Evolutionary conservation across 495 filamentous ascomycete species (phyloP), one percentile per base, ranked within the genome.

Genomic region (Penicillium waksmanii): DNA sequence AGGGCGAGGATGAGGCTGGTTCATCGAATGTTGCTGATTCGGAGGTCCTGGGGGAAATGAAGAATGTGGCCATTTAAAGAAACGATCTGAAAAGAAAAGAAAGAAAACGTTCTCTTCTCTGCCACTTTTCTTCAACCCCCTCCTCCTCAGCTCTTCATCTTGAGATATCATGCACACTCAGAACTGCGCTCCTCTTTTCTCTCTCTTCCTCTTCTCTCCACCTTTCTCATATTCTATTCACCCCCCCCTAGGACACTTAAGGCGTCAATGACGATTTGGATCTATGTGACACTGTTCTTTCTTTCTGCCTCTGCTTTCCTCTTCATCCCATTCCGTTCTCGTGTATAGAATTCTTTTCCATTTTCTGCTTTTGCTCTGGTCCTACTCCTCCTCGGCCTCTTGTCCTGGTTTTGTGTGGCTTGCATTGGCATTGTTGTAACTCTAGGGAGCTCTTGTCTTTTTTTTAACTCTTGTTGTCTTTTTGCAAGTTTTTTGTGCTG

Each of bases 61-160:
- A 84, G 68, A 84, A 79, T 64, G 80, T 84, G 59, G 78, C 80
- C 38, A 83, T 84, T 59, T 84, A 76, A 67, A n/a, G n/a, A n/a
- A 21, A 21, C 3, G 21, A 21, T 21, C 21, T 1, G 21, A 21
- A 21, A 21, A 3, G 49, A 38, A 38, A 8, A 7, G 5, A 27
- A 27, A 3, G 25, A 27, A 27, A 7, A 27, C 6, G 25, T 27
- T 27, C 25, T 27, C 25, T 27, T 27, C 25, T 27, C 25, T 21
- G 25, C 25, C 6, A 7, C 25, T 5, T 25, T 25, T 25, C 25
- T 25, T 25, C 25, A 2, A 2, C 5, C 5, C 25, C 25, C 25
- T 5, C 6, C 51, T 7, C 33, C 21, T 44, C 44, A 21, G 21
- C 21, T 21, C 21, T 21, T 21, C 21, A 21, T 23, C 57, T 47